A percentile compares a stretch with the other conserved stretches of the same genome.
Evolutionary conservation across 2,329 filamentous ascomycete genomes (phyloP).

Genomic region (Colletotrichum sidae): DNA sequence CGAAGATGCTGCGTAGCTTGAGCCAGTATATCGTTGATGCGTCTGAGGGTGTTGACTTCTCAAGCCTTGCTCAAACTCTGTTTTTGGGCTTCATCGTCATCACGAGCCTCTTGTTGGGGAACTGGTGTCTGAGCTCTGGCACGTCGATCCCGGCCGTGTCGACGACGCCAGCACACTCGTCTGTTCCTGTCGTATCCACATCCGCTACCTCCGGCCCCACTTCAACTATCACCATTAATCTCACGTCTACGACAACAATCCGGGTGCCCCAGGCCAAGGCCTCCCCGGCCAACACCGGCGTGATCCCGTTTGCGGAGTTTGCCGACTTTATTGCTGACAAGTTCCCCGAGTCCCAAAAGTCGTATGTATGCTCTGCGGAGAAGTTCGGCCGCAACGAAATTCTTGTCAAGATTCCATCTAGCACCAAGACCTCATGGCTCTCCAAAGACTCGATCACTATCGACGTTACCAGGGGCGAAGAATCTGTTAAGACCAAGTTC

Average conservation of each 20-base stretch:
- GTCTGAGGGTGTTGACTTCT: constrained; percentile 21
- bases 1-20: constrained; percentile 16
- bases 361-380: constrained; percentile 58
- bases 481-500: constrained; percentile 61
- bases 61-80: constrained; percentile 12
- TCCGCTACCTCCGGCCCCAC: constrained; percentile 34
- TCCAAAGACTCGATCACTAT: constrained; percentile 67
- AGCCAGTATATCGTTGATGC: background rate
- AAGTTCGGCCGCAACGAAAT: constrained; percentile 62
- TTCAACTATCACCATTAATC: constrained; percentile 50
- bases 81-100: constrained; percentile 15
- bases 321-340: constrained; percentile 56
- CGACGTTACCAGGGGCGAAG: constrained; percentile 62
- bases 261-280: constrained; percentile 43
- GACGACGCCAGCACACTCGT: constrained; percentile 3
- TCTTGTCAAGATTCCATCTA: constrained; percentile 63
- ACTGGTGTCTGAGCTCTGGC: constrained; percentile 15
- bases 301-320: constrained; percentile 53
- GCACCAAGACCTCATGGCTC: constrained; percentile 65
- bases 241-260: constrained; percentile 52
- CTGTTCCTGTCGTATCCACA: constrained; percentile 1
- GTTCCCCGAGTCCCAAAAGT: constrained; percentile 44
- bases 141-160: constrained; percentile 11
- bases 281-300: constrained; percentile 42
- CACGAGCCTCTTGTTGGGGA: constrained; percentile 14